These are phyloP conservation scores for Cryphonectria parasitica DNA, from an alignment of 2,329 filamentous ascomycete genomes.

Conservation along the genomic window DNA sequence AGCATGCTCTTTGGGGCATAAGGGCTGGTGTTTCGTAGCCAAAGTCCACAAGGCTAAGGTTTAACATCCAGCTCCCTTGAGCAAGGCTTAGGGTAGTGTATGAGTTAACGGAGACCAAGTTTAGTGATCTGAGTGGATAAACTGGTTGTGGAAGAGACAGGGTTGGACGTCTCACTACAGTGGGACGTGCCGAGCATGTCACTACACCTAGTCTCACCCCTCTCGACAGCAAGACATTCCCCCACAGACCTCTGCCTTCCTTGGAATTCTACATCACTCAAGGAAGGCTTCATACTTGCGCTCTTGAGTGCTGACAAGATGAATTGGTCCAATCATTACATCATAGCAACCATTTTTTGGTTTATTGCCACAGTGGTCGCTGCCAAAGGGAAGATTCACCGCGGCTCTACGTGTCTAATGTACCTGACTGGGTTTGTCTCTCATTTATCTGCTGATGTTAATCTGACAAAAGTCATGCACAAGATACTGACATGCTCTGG, in stretches of 20 bases:
- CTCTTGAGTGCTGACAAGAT: not conserved
- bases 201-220: not conserved
- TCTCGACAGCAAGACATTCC: not conserved
- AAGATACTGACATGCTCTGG: not conserved
- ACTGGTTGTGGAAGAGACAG: not conserved
- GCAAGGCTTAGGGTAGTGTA: not conserved
- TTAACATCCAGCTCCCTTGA: not conserved
- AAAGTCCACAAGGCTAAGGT: not conserved
- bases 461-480: too few species aligned
- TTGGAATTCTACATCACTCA: not conserved
- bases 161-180: not conserved
- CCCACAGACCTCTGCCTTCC: not conserved
- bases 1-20: too few species aligned
- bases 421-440: constrained; percentile 54
- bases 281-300: not conserved
- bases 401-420: constrained; percentile 43
- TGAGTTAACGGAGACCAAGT: not conserved
- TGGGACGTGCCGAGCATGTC: not conserved
- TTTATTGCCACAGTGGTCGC: constrained; percentile 10
- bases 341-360: constrained; percentile 7
- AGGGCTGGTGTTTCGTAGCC: not conserved
- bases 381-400: not conserved
- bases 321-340: not conserved
- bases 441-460: not conserved
- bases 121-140: not conserved